Evolutionary conservation across 208 protist species (phyloP).

Genomic region (Sergeia podlipaevii): DNA sequence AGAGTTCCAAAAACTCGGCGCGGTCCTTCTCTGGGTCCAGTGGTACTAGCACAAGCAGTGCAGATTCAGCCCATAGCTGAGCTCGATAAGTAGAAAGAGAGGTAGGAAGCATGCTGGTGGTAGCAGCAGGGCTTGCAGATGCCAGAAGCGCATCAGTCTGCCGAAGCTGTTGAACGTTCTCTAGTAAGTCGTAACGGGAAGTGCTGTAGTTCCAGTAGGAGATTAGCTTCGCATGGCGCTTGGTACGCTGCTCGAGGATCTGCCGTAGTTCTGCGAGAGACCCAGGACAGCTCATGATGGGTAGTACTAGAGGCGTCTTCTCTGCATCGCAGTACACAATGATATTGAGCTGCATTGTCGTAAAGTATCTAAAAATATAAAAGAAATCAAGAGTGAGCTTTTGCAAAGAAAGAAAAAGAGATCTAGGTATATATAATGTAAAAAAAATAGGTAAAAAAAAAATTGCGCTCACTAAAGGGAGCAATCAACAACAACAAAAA

Average conservation of each 20-base stretch:
- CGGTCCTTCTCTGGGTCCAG: constrained; percentile 32
- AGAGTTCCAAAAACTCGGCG: constrained; percentile 39
- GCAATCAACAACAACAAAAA: constrained; percentile 7
- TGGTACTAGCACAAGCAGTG: constrained; percentile 35
- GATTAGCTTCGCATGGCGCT: constrained; percentile 24
- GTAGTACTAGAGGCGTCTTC: constrained; percentile 9
- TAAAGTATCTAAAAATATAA: not conserved
- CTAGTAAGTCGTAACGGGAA: constrained; percentile 36
- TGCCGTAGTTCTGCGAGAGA: constrained; percentile 15
- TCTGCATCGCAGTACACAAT: constrained; percentile 38
- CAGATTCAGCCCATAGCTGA: constrained; percentile 65
- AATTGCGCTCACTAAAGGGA: no score
- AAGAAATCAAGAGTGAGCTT: constrained; percentile 10
- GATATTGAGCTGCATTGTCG: constrained; percentile 16
- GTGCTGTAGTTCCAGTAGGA: constrained; percentile 53
- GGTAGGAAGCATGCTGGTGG: no score
- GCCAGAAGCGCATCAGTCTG: constrained; percentile 21
- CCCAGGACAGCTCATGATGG: constrained; percentile 10
- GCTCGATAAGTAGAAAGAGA: constrained; percentile 21
- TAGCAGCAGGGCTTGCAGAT: not conserved
- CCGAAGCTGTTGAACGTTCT: constrained; percentile 16
- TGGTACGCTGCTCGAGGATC: constrained; percentile 18
- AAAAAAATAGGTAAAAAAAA: constrained; percentile 10
- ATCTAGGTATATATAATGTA: not conserved
- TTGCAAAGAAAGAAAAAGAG: no score